These are phyloP conservation scores for Aspergillus brunneoviolaceus DNA, from an alignment of 2,329 filamentous ascomycete species.

Conservation along the genomic window DNA sequence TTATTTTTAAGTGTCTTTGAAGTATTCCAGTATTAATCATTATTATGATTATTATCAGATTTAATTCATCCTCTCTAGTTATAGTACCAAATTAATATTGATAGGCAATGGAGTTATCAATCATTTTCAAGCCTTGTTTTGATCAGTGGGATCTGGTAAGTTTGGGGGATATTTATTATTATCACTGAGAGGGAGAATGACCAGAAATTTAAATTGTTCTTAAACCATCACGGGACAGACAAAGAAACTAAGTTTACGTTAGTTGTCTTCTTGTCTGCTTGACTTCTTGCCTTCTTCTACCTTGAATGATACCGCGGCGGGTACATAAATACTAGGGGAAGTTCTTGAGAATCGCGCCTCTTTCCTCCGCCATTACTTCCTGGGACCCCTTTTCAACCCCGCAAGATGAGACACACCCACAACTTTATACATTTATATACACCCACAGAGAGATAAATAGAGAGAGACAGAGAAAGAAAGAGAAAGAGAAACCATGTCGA, in stretches of 20 bases:
- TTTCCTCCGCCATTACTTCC: background rate
- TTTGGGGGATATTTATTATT: background rate
- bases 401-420: background rate
- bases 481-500: background rate
- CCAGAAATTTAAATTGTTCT: background rate
- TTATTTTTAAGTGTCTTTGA: no score
- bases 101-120: constrained; percentile 3
- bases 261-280: background rate
- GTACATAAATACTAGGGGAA: no score
- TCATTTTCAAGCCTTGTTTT: constrained; percentile 2
- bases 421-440: no score
- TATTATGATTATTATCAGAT: background rate
- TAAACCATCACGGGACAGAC: background rate
- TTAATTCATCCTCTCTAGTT: background rate
- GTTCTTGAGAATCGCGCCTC: background rate
- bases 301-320: background rate
- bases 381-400: background rate
- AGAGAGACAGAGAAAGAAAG: no score
- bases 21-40: background rate
- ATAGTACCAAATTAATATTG: background rate
- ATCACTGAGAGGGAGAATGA: background rate
- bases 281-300: background rate
- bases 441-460: no score
- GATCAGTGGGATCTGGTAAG: background rate
- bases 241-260: background rate